Evolutionary conservation across 495 filamentous ascomycete species (phyloP).

Genomic region (Penicillium lagena): DNA sequence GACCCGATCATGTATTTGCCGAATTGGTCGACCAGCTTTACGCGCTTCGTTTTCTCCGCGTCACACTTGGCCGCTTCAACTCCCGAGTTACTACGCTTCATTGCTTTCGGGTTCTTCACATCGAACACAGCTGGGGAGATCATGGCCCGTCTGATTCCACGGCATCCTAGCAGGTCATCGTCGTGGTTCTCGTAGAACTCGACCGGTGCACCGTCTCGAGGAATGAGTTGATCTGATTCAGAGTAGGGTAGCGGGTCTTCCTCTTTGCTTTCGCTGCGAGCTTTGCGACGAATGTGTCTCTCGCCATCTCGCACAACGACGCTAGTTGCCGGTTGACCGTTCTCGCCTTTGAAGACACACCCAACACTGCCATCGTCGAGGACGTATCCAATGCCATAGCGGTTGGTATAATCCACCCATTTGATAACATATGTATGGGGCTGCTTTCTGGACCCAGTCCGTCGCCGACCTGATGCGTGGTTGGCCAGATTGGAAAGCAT

Average conservation of each 20-base stretch:
- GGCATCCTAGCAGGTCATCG: slow-evolving; percentile 30
- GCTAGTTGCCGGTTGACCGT: slow-evolving; percentile 54
- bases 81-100: slow-evolving; percentile 46
- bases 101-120: slow-evolving; percentile 21
- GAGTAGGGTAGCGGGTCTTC: slow-evolving; percentile 46
- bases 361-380: slow-evolving; percentile 79
- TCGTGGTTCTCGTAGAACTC: slow-evolving; percentile 77
- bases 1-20: slow-evolving; percentile 85
- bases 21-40: slow-evolving; percentile 85
- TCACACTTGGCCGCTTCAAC: slow-evolving; percentile 50
- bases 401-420: slow-evolving; percentile 94
- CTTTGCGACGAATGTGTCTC: slow-evolving; percentile 39
- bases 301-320: slow-evolving; percentile 62
- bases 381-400: slow-evolving; percentile 81
- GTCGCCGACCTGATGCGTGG: slow-evolving; percentile 27
- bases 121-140: slow-evolving; percentile 57
- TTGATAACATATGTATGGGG: slow-evolving; percentile 62
- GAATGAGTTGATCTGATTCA: slow-evolving; percentile 59
- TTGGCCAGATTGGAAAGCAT: slow-evolving; percentile 37
- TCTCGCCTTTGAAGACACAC: slow-evolving; percentile 67
- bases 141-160: slow-evolving; percentile 56
- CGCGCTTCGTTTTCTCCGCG: slow-evolving; percentile 62
- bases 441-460: slow-evolving; percentile 21
- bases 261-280: slow-evolving; percentile 49
- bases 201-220: slow-evolving; percentile 55